Base-by-base conservation (phyloP, 805 yeast species). In the Isabelozyma gotoi region DNA sequence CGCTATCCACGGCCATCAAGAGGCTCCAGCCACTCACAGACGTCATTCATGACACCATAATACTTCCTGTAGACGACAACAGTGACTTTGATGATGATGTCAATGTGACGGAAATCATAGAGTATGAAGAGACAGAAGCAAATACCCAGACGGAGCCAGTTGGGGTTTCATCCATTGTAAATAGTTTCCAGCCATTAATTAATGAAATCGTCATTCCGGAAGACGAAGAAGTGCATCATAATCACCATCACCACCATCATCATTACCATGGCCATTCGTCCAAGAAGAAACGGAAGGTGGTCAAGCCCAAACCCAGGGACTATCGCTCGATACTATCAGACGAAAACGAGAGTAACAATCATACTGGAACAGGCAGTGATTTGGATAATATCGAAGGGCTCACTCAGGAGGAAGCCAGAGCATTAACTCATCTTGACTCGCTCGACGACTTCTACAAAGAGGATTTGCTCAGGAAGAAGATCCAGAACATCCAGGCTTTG, bases 201-300 rank as follows among this genome's bases (percentile, higher is more conserved):
- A 74, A 72, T 50, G 82, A 78, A 32, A 72, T 81, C 36, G 76
- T 80, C 18, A 66, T 73, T 31, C 84, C 84, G 3, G 74, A 69
- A 18, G 63, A 65, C 33, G 67, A 58, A 12, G 20, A 34, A 10
- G 19, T 17, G 6, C 12, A 17, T 7, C n/a, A 33, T 10, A 19
- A 34, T 17, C 10, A 36, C 38, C 54, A 53, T 39, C 39, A n/a
- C 11, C 43, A 37, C 46, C 19, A 40, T 17, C 32, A 46, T 29
- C 38, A 41, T 19, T 37, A 41, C 50, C 46, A 34, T 15, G 48
- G 39, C 32, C 38, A 35, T 19, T 32, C 34, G 8, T 11, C 4
- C 11, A 35, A 35, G 24, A 17, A 43, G 44, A 41, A 42, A 14
- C 8, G 29, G 12, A 24, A 24, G 29, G 29, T 24, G 29, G 12